phyloP scores from a whole-genome alignment of 2,329 filamentous ascomycete genomes.

The Penicillium verrucosum region DNA sequence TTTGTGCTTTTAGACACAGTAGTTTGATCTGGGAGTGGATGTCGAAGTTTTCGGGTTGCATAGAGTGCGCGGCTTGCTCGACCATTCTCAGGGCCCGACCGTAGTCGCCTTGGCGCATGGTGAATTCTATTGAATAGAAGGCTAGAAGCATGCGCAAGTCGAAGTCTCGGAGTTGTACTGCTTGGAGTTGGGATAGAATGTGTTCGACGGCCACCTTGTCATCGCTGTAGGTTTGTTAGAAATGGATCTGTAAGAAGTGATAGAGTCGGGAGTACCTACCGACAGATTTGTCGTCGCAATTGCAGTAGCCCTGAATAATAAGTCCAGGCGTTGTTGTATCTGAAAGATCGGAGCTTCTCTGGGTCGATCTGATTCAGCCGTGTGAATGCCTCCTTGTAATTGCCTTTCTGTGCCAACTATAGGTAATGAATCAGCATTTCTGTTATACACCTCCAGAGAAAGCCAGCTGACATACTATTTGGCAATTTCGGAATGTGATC shows the following conservation, averaged over 20 bases:
- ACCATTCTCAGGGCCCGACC: slow-evolving; percentile 53
- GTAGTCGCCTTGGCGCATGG: slow-evolving; percentile 54
- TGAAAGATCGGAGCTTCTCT: slow-evolving; percentile 67
- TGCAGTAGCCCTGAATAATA: slow-evolving; percentile 45
- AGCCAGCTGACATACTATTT: slow-evolving; percentile 46
- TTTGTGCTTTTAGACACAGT: slow-evolving; percentile 67
- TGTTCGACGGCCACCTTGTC: slow-evolving; percentile 57
- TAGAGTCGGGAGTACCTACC: slow-evolving; percentile 27
- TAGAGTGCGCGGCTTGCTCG: slow-evolving; percentile 52
- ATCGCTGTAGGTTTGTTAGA: slow-evolving; percentile 42
- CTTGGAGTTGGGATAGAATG: slow-evolving; percentile 56
- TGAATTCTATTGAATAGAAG: slow-evolving; percentile 59
- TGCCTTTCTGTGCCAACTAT: slow-evolving; percentile 61
- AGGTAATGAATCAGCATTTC: slow-evolving; percentile 1
- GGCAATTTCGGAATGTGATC: slow-evolving; percentile 67
- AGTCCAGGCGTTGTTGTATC: slow-evolving; percentile 62
- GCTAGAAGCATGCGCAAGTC: slow-evolving; percentile 59
- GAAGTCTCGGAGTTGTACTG: slow-evolving; percentile 52
- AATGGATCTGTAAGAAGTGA: not conserved
- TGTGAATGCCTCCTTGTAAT: slow-evolving; percentile 65
- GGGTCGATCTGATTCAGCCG: slow-evolving; percentile 59
- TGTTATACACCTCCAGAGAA: not conserved
- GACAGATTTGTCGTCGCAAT: slow-evolving; percentile 41
- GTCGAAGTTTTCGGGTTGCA: slow-evolving; percentile 56
- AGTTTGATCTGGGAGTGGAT: slow-evolving; percentile 67